Conservation (phyloP, 352 stramenopile genomes). For the Pythium apleroticum region DNA sequence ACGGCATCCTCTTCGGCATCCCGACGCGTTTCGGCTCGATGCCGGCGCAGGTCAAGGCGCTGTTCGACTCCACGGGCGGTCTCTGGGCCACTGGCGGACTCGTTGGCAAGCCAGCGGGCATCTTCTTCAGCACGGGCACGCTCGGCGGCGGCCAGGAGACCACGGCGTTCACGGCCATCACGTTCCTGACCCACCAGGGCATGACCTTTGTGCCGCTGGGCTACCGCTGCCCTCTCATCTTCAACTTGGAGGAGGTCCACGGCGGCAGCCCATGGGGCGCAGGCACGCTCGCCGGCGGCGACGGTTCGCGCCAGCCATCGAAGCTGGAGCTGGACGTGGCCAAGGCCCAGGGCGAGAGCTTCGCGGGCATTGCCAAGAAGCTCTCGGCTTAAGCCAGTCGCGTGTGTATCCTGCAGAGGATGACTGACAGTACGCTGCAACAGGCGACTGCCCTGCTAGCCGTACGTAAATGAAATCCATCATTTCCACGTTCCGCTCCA, state of each 20-base stretch:
- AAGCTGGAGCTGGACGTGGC: conserved; percentile 81
- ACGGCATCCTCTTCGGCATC: conserved; percentile 88
- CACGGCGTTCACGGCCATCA: conserved; percentile 54
- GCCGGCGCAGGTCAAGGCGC: conserved; percentile 70
- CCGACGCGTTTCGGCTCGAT: conserved; percentile 79
- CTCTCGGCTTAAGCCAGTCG: conserved; percentile 48
- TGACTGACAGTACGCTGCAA: too few relatives aligned
- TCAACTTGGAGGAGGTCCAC: conserved; percentile 58
- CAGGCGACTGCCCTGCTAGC: conserved; percentile 3
- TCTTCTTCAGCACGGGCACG: conserved; percentile 67
- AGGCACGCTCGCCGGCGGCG: conserved; percentile 57
- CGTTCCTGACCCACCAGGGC: conserved; percentile 73
- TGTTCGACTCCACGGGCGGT: conserved; percentile 63
- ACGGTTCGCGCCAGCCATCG: conserved; percentile 70
- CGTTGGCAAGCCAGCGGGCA: conserved; percentile 64
- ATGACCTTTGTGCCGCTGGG: conserved; percentile 81
- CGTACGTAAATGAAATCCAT: conserved; percentile 3
- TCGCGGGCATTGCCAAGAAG: conserved; percentile 78
- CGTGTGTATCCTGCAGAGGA: neutral
- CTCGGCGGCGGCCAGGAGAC: conserved; percentile 78
- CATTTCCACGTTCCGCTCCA: neutral
- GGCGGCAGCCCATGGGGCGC: conserved; percentile 57
- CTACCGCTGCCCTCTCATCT: conserved; percentile 37
- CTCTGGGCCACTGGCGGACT: conserved; percentile 65
- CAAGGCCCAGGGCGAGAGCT: conserved; percentile 80